phyloP scores from a whole-genome alignment of 495 filamentous ascomycete species.

The Hypoxylon intermedium region DNA sequence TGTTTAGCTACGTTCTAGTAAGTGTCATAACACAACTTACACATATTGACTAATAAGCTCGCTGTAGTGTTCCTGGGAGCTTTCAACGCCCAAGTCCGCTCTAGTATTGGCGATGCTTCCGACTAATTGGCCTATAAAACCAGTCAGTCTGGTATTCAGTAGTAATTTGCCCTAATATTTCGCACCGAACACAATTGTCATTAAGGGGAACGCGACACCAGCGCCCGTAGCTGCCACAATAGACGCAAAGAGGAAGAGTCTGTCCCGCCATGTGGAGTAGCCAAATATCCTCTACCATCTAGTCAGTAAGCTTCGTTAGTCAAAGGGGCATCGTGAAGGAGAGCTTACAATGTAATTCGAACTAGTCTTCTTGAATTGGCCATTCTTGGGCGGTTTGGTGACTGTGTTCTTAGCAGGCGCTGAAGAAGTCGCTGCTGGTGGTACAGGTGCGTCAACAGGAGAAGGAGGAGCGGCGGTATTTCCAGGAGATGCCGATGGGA shows the following conservation, averaged over 20 bases:
- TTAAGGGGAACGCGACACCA: conserved; percentile 58
- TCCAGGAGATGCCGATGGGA: conserved; percentile 35
- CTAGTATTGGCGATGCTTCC: conserved; percentile 39
- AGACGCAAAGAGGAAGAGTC: conserved; percentile 47
- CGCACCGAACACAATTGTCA: conserved; percentile 59
- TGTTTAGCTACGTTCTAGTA: not conserved
- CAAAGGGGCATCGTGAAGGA: not conserved
- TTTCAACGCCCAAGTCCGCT: conserved; percentile 16
- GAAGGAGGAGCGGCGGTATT: conserved; percentile 17
- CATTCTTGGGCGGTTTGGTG: conserved; percentile 12
- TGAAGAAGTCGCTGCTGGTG: conserved; percentile 2
- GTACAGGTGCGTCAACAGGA: conserved; percentile 6
- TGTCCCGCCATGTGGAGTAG: conserved; percentile 56
- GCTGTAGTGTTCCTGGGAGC: conserved; percentile 26
- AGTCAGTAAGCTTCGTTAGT: conserved; percentile 12
- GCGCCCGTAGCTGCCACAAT: conserved; percentile 55
- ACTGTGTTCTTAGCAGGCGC: not conserved
- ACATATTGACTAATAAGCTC: conserved; percentile 36
- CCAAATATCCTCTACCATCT: conserved; percentile 54
- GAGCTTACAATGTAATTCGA: conserved; percentile 46
- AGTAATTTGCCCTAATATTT: not conserved
- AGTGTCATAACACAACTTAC: conserved; percentile 18
- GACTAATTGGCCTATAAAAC: conserved; percentile 49
- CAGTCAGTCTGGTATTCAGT: conserved; percentile 14
- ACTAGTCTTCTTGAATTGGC: conserved; percentile 40